Conservation (phyloP, 75 land plant species). For the Cunninghamia lanceolata region DNA sequence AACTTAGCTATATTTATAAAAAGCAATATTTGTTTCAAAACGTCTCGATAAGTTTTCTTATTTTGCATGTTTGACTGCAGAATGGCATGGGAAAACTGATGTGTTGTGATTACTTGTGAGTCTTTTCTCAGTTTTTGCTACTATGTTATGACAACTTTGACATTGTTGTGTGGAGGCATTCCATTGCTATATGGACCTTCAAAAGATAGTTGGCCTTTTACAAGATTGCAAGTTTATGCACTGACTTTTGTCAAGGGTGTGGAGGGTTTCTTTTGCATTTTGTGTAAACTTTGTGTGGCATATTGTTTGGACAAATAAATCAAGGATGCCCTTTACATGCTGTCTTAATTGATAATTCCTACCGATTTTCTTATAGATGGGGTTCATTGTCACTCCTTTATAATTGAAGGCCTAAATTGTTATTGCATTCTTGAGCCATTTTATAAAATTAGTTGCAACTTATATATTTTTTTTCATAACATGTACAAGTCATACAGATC, state of each 20-base stretch:
- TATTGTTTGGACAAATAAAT: not conserved
- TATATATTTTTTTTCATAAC: not conserved
- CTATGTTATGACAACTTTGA: not conserved
- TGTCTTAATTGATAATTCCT: not conserved
- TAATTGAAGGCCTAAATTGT: not conserved
- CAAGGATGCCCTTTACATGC: not conserved
- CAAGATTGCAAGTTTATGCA: not conserved
- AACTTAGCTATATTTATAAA: too few species aligned
- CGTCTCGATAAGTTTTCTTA: too few species aligned
- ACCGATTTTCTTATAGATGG: not conserved
- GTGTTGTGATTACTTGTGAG: too few species aligned
- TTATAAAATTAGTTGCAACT: not conserved
- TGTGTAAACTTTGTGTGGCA: not conserved
- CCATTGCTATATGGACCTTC: not conserved
- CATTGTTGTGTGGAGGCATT: not conserved
- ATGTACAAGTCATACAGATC: not conserved
- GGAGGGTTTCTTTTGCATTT: not conserved
- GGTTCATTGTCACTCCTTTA: too few species aligned
- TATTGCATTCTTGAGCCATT: not conserved
- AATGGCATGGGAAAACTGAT: too few species aligned
- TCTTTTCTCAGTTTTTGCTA: too few species aligned
- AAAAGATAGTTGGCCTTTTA: not conserved
- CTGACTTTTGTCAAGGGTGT: not conserved
- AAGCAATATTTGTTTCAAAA: too few species aligned
- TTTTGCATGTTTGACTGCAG: too few species aligned